These are phyloP conservation scores for Colletotrichum neosansevieriae DNA, from an alignment of 2,329 filamentous ascomycete genomes.

Conservation along the genomic window DNA sequence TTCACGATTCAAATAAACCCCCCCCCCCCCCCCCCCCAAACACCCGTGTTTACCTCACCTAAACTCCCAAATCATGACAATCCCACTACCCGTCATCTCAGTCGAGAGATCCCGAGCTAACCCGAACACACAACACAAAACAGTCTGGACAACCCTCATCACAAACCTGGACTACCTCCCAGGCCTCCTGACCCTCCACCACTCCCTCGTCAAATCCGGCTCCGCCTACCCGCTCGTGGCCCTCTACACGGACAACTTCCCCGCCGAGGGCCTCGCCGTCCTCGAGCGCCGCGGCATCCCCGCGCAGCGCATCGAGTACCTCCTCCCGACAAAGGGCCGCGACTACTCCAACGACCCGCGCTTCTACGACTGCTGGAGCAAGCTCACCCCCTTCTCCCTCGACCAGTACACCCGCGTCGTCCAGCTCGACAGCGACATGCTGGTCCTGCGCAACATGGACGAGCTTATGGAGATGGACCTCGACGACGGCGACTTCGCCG, in stretches of 20 bases:
- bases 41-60: not conserved
- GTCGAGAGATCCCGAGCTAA: not conserved
- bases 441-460: constrained; percentile 87
- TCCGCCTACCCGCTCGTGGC: constrained; percentile 84
- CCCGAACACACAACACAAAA: not conserved
- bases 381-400: constrained; percentile 83
- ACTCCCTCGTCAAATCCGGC: constrained; percentile 74
- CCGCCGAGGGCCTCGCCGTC: constrained; percentile 74
- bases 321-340: constrained; percentile 73
- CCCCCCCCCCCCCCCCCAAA: not conserved
- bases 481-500: constrained; percentile 58
- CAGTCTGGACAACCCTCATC: constrained; percentile 89
- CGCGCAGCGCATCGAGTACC: constrained; percentile 76
- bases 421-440: constrained; percentile 90
- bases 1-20: not conserved
- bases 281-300: constrained; percentile 78
- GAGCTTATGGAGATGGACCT: constrained; percentile 88
- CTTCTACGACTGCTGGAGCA: constrained; percentile 93
- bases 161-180: constrained; percentile 86
- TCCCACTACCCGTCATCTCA: constrained; percentile 8
- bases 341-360: constrained; percentile 83
- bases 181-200: constrained; percentile 84
- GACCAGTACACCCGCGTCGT: constrained; percentile 83
- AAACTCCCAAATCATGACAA: not conserved
- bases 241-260: constrained; percentile 85